Conservation (phyloP, 1,284 basidiomycete species). For the Cutaneotrichosporon sp. region DNA sequence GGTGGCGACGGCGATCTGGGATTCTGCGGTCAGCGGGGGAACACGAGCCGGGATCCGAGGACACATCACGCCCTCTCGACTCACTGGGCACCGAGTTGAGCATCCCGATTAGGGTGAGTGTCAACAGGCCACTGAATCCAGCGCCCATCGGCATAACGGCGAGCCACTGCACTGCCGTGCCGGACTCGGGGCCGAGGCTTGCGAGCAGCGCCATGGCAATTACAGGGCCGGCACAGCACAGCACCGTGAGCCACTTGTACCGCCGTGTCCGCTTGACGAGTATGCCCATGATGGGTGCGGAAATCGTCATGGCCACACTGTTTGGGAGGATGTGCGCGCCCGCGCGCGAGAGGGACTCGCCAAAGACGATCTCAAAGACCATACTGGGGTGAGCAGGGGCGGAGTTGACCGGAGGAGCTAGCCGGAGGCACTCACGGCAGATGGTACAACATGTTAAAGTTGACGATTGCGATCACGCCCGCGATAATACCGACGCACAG, state of each 20-base stretch:
- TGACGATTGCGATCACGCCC: conserved; percentile 33
- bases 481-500: conserved; percentile 37
- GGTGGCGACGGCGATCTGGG: conserved; percentile 31
- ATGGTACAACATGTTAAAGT: conserved; percentile 42
- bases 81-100: conserved; percentile 32
- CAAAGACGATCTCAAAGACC: conserved; percentile 36
- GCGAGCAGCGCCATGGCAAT: conserved; percentile 32
- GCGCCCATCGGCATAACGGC: conserved; percentile 34
- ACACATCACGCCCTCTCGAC: background rate
- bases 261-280: conserved; percentile 27
- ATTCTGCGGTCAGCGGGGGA: conserved; percentile 11
- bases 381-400: conserved; percentile 12
- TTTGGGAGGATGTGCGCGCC: conserved; percentile 37
- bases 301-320: conserved; percentile 32
- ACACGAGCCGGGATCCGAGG: background rate
- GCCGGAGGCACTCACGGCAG: conserved; percentile 23
- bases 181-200: background rate
- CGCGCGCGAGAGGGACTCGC: conserved; percentile 24
- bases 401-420: background rate
- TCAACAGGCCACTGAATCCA: conserved; percentile 33
- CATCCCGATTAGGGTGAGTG: conserved; percentile 31
- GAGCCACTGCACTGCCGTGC: background rate
- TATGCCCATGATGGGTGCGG: conserved; percentile 31
- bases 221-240: conserved; percentile 31
- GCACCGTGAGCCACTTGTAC: conserved; percentile 32